Percentiles rank a stretch among this genome's conserved stretches.
Conservation (phyloP, 116 monocot species). For the Cymodocea nodosa region DNA sequence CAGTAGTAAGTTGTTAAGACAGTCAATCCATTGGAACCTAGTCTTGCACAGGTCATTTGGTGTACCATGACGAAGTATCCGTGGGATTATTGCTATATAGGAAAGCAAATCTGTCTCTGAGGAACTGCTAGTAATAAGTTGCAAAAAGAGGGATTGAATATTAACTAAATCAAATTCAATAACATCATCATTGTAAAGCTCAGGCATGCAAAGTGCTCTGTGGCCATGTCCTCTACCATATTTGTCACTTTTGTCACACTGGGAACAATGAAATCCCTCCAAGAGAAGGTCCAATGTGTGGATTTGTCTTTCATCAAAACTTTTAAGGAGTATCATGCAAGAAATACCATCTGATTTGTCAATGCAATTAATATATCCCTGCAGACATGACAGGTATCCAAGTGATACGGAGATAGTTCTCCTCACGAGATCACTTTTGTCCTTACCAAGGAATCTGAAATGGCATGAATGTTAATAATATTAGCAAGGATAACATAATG, state of each 20-base stretch:
- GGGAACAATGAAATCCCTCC: slow-evolving; percentile 66
- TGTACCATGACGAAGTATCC: slow-evolving; percentile 60
- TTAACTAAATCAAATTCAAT: slow-evolving; percentile 16
- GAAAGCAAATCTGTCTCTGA: slow-evolving; percentile 38
- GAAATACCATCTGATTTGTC: slow-evolving; percentile 13
- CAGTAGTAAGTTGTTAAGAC: slow-evolving; percentile 54
- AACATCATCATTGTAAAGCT: slow-evolving; percentile 13
- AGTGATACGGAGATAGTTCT: slow-evolving; percentile 38
- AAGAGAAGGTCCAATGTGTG: slow-evolving; percentile 56
- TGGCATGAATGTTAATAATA: neutral
- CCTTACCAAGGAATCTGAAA: slow-evolving; percentile 4
- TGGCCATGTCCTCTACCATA: slow-evolving; percentile 10
- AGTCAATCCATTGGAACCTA: slow-evolving; percentile 55
- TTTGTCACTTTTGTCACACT: slow-evolving; percentile 34
- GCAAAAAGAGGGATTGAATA: slow-evolving; percentile 49
- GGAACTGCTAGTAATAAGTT: slow-evolving; percentile 37
- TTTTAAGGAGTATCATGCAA: slow-evolving; percentile 50
- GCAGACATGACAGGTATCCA: slow-evolving; percentile 83
- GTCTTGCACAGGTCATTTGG: slow-evolving; percentile 21
- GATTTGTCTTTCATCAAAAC: slow-evolving; percentile 18
- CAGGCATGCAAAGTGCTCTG: slow-evolving; percentile 20
- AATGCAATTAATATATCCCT: slow-evolving; percentile 17
- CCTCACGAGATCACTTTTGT: slow-evolving; percentile 20
- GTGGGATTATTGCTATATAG: slow-evolving; percentile 45
- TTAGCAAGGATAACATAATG: neutral